Evolutionary conservation across 2,329 filamentous ascomycete genomes (phyloP), one percentile per base, ranked within the genome.

Genomic region (Metarhizium robertsii): DNA sequence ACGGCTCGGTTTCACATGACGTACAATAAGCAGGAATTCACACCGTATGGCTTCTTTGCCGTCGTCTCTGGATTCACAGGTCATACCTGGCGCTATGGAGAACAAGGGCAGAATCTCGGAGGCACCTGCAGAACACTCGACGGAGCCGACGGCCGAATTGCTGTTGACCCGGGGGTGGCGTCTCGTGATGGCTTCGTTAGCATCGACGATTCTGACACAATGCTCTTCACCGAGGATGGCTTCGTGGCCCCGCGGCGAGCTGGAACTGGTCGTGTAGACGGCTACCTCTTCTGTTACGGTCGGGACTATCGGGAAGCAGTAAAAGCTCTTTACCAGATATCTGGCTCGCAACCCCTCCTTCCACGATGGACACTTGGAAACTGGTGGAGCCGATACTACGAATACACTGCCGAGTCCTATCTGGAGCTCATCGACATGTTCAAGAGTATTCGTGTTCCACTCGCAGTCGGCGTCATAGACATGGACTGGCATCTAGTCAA

Each of bases 401-500:
- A 73, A 2, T 86, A 85, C 62, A 71, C 69, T 0, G 73, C 75
- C 32, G 69, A 77, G 2, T 79, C 82, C 59, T 86, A 85, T 61
- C 58, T 84, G 2, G 66, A 69, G 14, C 70, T 86, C 16, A 79
- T 86, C 72, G 78, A 83, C 54, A 71, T 73, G 52, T 85, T 86
- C 59, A 64, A 69, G 4, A 65, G 68, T 8, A 67, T 79, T 29
- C 65, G 72, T 0, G 75, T 86, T 6, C 83, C 83, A 0, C 68
- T 86, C 42, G 79, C 75, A 5, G 80, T 84, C 6, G 81, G 76
- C 2, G 80, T 85, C 0, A 66, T 86, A 3, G 83, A 86, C 61
- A 86, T 86, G 82, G 83, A 85, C 64, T 86, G 83, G 83, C 83
- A 86, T 66, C 65, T 77, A 47, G 80, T 84, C 1, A 64, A 74